Evolutionary conservation across 2,329 filamentous ascomycete species (phyloP), one percentile per base, ranked within the genome.

Genomic region (Beauveria asiatica): DNA sequence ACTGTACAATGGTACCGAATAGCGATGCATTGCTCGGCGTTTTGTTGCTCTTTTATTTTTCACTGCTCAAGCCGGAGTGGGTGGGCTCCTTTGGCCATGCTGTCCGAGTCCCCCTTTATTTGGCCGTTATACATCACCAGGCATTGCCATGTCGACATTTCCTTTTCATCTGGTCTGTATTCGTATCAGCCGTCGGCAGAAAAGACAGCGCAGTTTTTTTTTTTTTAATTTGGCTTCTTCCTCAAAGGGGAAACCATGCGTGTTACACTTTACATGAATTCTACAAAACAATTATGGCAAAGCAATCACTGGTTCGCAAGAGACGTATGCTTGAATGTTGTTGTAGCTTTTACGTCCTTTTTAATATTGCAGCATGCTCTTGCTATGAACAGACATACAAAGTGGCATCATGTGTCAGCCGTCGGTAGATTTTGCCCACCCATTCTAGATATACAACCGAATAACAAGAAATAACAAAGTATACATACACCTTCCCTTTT

Each of bases 1-100:
- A 37, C 19, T 48, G 46, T 61, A 39, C 49, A 13, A 57, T 46
- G 51, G 30, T 19, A 57, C 66, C 67, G 64, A 62, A 65, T 65
- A 70, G 62, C 68, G 67, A 65, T 70, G 68, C 71, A 72, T 73
- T 70, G 68, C 65, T 66, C 17, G 70, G 72, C 68, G 72, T 74
- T 70, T 67, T 55, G 57, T 65, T 53, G 2, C 13, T 55, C 67
- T 55, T 57, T 65, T 42, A 16, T 7, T 44, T 55, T 60, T 33
- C 19, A 30, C n/a, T 23, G 11, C 17, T 25, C 8, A 44, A 16
- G 23, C 9, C 21, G 7, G 9, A 30, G 25, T 11, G 16, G 23
- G 25, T 11, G 16, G 23, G 3, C 10, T 25, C 42, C 1, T 25
- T 25, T 25, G 21, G 44, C 21, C 11, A 8, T 23, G 2, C 19